A percentile compares a stretch with the other conserved stretches of the same genome.
Conservation (phyloP, 495 filamentous ascomycete species). For the Xylaria longipes region DNA sequence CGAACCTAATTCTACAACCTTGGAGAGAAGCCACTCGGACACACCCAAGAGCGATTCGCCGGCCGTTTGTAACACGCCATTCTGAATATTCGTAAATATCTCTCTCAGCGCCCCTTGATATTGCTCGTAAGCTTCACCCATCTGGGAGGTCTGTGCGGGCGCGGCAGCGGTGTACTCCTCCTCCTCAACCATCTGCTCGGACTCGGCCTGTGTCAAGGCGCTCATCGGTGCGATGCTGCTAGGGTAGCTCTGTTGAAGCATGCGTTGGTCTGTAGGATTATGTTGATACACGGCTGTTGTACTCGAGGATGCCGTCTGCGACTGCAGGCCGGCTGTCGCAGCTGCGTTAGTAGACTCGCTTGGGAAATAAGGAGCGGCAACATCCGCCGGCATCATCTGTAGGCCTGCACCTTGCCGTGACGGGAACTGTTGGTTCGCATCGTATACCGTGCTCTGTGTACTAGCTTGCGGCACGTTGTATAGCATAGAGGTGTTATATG, state of each 20-base stretch:
- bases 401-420: slow-evolving; percentile 81
- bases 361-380: slow-evolving; percentile 77
- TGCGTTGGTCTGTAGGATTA: slow-evolving; percentile 41
- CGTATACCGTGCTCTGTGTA: slow-evolving; percentile 73
- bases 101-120: slow-evolving; percentile 77
- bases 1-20: slow-evolving; percentile 86
- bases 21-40: slow-evolving; percentile 83
- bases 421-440: slow-evolving; percentile 78
- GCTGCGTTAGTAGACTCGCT: slow-evolving; percentile 71
- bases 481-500: slow-evolving; percentile 68
- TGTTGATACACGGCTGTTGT: slow-evolving; percentile 58
- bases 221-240: slow-evolving; percentile 50
- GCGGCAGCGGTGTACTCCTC: slow-evolving; percentile 28
- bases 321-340: slow-evolving; percentile 55
- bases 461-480: slow-evolving; percentile 79
- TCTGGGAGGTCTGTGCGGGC: slow-evolving; percentile 28
- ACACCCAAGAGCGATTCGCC: slow-evolving; percentile 75
- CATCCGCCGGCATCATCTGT: slow-evolving; percentile 74
- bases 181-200: slow-evolving; percentile 41
- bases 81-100: slow-evolving; percentile 76
- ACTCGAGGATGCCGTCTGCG: slow-evolving; percentile 47
- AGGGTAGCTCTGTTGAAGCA: slow-evolving; percentile 54
- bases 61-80: slow-evolving; percentile 75
- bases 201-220: slow-evolving; percentile 48
- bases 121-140: slow-evolving; percentile 71